Percentiles rank a stretch among this genome's conserved stretches.
Conservation (phyloP, 805 yeast species). For the Komagataella pastoris region DNA sequence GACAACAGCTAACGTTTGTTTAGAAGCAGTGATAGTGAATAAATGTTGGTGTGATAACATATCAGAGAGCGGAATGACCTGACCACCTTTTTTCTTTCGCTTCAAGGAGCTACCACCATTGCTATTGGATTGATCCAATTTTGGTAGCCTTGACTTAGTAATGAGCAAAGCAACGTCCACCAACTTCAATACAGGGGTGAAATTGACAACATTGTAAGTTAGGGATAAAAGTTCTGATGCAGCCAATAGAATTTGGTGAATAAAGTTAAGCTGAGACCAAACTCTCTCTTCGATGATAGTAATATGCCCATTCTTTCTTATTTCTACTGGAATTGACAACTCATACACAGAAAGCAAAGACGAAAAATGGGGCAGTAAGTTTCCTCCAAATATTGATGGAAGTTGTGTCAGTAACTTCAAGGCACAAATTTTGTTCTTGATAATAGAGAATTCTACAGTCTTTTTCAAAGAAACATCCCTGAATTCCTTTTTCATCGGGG, state of each 20-base stretch:
- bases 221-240: conserved; percentile 12
- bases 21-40: conserved; percentile 30
- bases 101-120: conserved; percentile 4
- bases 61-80: conserved; percentile 49
- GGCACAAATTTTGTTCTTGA: conserved; percentile 30
- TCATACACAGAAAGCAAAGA: conserved; percentile 43
- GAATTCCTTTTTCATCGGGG: conserved; percentile 45
- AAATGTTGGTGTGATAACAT: conserved; percentile 50
- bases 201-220: conserved; percentile 24
- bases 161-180: conserved; percentile 42
- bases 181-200: conserved; percentile 37
- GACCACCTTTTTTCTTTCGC: conserved; percentile 14
- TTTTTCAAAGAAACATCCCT: conserved; percentile 36
- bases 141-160: conserved; percentile 21
- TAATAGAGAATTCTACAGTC: conserved; percentile 28
- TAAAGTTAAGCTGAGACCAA: conserved; percentile 15
- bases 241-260: conserved; percentile 17
- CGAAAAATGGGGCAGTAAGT: conserved; percentile 29
- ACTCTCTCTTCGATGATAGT: conserved; percentile 22
- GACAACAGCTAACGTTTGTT: conserved; percentile 18
- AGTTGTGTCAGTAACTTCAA: conserved; percentile 25
- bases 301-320: conserved; percentile 22
- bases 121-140: conserved; percentile 1
- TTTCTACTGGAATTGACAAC: conserved; percentile 39
- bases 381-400: conserved; percentile 22